Base-by-base conservation (phyloP, 441 rosid species). In the Hypseocharis bilobata region DNA sequence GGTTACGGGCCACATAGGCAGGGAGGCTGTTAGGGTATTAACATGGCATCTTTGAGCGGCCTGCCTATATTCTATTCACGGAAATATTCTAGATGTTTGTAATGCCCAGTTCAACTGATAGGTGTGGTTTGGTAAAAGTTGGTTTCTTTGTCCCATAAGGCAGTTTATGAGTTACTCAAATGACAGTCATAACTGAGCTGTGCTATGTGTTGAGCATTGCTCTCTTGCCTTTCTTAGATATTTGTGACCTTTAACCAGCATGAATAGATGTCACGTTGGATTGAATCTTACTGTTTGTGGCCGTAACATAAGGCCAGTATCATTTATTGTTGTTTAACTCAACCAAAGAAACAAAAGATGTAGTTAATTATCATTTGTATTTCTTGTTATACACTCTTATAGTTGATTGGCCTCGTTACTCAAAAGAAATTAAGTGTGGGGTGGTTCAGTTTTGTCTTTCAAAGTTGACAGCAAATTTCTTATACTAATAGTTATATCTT, bases 61-160 rank as follows among this genome's bases (percentile, higher is more conserved):
- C n/a, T 51, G 25, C 27, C 22, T 7, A 51, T 51, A 20, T 4
- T 51, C 56, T 22, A 7, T 20, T 3, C 20, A 51, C 27, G 6
- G 4, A 51, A 22, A 51, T 19, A 51, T 4, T 49, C 11, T 49
- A 6, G 20, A 49, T 6, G 25, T 26, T 49, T 49, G 5, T 1
- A 19, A 49, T 19, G 22, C 55, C 5, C 13, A 49, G 7, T 49
- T 49, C 26, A 19, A 49, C 55, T 51, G 5, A 20, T 51, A 4
- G 56, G 56, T 51, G 56, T 51, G 4, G 56, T 28, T 56, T 28
- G 61, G 36, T n/a, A 16, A 27, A 56, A 36, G 58, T 54, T 5
- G 16, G 28, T 54, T 54, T 22, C 11, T 54, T 54, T 54, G 58
- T 54, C 20, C 27, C 10, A 23, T 3, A 25, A 8, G 30, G 58